phyloP scores from a whole-genome alignment of 345 rosid genomes.

The Brassica cretica region DNA sequence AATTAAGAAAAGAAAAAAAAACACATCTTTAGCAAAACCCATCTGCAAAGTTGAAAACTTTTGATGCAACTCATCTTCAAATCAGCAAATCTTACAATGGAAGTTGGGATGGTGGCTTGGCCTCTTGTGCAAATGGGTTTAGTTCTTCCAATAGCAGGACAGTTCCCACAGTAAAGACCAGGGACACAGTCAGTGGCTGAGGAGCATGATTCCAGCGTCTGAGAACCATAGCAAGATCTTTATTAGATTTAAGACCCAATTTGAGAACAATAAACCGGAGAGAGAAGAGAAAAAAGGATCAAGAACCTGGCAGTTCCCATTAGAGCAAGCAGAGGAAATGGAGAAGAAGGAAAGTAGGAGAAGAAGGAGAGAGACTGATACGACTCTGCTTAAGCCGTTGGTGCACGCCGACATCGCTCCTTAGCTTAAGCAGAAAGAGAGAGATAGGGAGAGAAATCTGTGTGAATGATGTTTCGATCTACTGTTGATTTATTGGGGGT shows the following conservation, averaged over 20 bases:
- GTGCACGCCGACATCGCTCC: constrained; percentile 53
- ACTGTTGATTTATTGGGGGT: constrained; percentile 31
- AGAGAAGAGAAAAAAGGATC: constrained; percentile 30
- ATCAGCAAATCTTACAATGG: constrained; percentile 54
- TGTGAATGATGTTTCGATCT: constrained; percentile 20
- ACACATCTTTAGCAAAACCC: not conserved
- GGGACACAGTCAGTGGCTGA: constrained; percentile 67
- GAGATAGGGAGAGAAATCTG: constrained; percentile 14
- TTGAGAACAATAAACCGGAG: constrained; percentile 12
- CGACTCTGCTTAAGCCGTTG: constrained; percentile 56
- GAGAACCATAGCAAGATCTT: constrained; percentile 13
- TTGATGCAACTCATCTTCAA: constrained; percentile 15
- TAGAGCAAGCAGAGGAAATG: constrained; percentile 52
- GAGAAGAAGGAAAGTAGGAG: constrained; percentile 44
- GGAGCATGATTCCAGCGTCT: constrained; percentile 72
- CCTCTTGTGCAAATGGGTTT: constrained; percentile 88
- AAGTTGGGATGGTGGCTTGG: constrained; percentile 72
- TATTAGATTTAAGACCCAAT: constrained; percentile 20
- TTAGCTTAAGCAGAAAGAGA: constrained; percentile 36
- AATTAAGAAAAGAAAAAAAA: not conserved
- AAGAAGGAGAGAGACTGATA: constrained; percentile 43
- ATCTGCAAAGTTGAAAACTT: constrained; percentile 21
- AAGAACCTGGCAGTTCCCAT: constrained; percentile 72
- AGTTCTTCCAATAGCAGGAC: constrained; percentile 69
- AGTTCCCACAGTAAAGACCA: constrained; percentile 84